Percentiles rank a stretch among this genome's conserved stretches.
These are phyloP conservation scores for Candida hispaniensis DNA, from an alignment of 805 yeast genomes.

Conservation along the genomic window DNA sequence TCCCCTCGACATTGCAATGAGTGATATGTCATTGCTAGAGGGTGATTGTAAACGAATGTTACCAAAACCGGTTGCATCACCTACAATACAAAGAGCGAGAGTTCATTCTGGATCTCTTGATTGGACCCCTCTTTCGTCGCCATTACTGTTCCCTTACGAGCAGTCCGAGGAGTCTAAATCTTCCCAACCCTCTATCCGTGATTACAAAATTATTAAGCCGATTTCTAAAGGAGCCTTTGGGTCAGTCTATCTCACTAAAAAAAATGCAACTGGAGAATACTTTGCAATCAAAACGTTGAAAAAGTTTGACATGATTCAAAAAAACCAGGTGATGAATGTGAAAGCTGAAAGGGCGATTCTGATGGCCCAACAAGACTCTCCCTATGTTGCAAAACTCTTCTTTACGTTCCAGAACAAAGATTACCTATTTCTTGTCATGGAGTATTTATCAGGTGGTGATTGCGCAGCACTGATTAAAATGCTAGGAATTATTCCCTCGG, in stretches of 20 bases:
- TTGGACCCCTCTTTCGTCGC: conserved; percentile 53
- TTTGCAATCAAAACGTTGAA: conserved; percentile 88
- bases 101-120: conserved; percentile 32
- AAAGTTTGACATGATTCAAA: conserved; percentile 92
- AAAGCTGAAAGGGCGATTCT: conserved; percentile 93
- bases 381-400: conserved; percentile 81
- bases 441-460: conserved; percentile 92
- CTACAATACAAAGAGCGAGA: conserved; percentile 5
- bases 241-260: conserved; percentile 75
- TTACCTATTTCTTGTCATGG: conserved; percentile 88
- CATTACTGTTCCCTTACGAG: conserved; percentile 43
- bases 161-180: conserved; percentile 31
- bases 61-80: too few relatives aligned
- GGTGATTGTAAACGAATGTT: too few relatives aligned
- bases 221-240: conserved; percentile 98
- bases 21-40: too few relatives aligned
- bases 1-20: too few relatives aligned
- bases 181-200: conserved; percentile 60
- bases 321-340: conserved; percentile 91
- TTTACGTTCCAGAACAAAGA: conserved; percentile 84
- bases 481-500: conserved; percentile 73
- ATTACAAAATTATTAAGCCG: conserved; percentile 84
- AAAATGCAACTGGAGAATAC: conserved; percentile 83
- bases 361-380: conserved; percentile 92
- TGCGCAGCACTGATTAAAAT: conserved; percentile 74